These are phyloP conservation scores for Dipteronia sinensis DNA, from an alignment of 345 rosid species.

Conservation along the genomic window DNA sequence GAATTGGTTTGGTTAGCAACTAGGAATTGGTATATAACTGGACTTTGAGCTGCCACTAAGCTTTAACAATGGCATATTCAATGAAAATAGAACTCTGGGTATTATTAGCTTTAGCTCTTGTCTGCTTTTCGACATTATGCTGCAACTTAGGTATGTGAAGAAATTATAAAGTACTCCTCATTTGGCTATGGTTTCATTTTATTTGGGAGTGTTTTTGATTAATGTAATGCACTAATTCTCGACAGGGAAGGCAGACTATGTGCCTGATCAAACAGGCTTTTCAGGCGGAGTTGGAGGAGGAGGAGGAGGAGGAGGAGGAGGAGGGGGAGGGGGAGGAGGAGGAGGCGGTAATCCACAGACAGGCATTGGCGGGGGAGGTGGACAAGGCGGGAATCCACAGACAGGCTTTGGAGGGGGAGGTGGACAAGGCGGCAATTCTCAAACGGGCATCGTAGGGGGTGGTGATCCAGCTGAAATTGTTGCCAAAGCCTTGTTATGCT, in stretches of 20 bases:
- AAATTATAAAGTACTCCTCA: not conserved
- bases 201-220: not conserved
- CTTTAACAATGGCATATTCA: slow-evolving; percentile 49
- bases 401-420: too few relatives aligned
- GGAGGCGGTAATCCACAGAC: not conserved
- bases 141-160: slow-evolving; percentile 37
- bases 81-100: slow-evolving; percentile 23
- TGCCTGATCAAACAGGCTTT: slow-evolving; percentile 25
- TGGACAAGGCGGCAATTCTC: not conserved
- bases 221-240: slow-evolving; percentile 13
- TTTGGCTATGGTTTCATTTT: not conserved
- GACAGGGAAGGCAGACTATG: slow-evolving; percentile 46
- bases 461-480: slow-evolving; percentile 56
- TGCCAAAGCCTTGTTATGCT: slow-evolving; percentile 75
- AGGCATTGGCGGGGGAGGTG: not conserved
- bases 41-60: slow-evolving; percentile 15
- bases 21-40: slow-evolving; percentile 27
- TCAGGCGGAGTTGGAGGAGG: not conserved
- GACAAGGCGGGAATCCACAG: too few relatives aligned
- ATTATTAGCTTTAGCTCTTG: slow-evolving; percentile 35
- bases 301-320: not conserved
- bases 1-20: slow-evolving; percentile 17
- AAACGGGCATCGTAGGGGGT: slow-evolving; percentile 8
- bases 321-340: not conserved
- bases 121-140: slow-evolving; percentile 32